A percentile compares a stretch with the other conserved stretches of the same genome.
These are phyloP conservation scores for Grigorovia jiainica DNA, from an alignment of 805 yeast genomes.

Conservation along the genomic window DNA sequence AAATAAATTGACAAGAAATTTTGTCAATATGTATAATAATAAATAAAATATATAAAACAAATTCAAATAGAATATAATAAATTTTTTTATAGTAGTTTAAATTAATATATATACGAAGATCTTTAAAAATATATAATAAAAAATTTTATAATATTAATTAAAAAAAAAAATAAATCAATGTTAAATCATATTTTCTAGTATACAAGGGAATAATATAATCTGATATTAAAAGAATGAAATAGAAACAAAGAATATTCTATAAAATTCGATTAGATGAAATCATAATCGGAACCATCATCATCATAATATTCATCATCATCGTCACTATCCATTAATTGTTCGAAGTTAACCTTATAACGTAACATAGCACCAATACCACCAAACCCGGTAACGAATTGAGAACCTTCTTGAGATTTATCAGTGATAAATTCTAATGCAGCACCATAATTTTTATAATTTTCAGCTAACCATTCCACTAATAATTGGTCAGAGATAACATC, in stretches of 20 bases:
- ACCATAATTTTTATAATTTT: conserved; percentile 89
- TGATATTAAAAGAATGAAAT: not conserved
- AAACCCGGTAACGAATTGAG: conserved; percentile 94
- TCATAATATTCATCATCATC: conserved; percentile 83
- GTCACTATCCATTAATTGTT: conserved; percentile 75
- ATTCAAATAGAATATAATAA: not conserved
- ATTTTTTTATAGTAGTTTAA: too few species aligned
- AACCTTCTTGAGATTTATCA: conserved; percentile 95
- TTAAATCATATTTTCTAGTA: not conserved
- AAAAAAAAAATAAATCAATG: conserved; percentile 6
- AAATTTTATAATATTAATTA: conserved; percentile 3
- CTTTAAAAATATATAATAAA: too few species aligned
- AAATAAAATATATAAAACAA: not conserved
- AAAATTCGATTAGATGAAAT: conserved; percentile 26
- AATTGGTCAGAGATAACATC: conserved; percentile 79
- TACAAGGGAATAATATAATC: not conserved
- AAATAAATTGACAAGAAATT: conserved; percentile 5
- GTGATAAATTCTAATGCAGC: conserved; percentile 94
- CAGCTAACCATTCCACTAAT: conserved; percentile 95
- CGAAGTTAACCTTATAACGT: conserved; percentile 95
- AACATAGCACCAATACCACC: conserved; percentile 98
- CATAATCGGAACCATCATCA: conserved; percentile 37
- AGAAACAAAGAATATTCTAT: not conserved
- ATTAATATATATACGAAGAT: too few species aligned
- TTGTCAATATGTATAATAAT: not conserved